These are phyloP conservation scores for Clitopilus passeckerianus DNA, from an alignment of 768 basidiomycete species.

Conservation along the genomic window DNA sequence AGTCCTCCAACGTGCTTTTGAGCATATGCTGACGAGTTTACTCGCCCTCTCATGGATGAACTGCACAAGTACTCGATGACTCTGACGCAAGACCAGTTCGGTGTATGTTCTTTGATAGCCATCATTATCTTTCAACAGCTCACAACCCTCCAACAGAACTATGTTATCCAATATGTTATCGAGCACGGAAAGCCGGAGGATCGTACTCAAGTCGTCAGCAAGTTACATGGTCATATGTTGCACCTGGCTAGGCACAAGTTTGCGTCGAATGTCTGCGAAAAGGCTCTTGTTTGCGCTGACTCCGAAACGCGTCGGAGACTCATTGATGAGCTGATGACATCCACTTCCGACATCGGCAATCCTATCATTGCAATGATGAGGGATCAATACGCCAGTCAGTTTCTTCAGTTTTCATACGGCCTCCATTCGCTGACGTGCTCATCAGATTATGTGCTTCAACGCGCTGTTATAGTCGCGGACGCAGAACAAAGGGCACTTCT, in stretches of 20 bases:
- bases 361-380: constrained; percentile 76
- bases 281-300: constrained; percentile 69
- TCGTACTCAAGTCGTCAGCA: constrained; percentile 55
- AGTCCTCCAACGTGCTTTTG: constrained; percentile 89
- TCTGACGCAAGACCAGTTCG: constrained; percentile 90
- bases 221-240: constrained; percentile 74
- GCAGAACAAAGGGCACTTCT: constrained; percentile 68
- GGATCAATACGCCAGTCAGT: constrained; percentile 84
- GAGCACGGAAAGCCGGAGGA: constrained; percentile 75
- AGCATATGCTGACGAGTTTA: constrained; percentile 67
- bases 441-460: constrained; percentile 82
- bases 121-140: constrained; percentile 8
- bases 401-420: neutral
- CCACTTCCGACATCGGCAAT: constrained; percentile 60
- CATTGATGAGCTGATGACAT: constrained; percentile 77
- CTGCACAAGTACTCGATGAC: constrained; percentile 64
- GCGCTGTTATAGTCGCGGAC: constrained; percentile 64
- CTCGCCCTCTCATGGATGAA: constrained; percentile 75
- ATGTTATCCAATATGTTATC: constrained; percentile 92
- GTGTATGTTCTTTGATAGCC: constrained; percentile 43
- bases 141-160: constrained; percentile 54
- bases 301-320: constrained; percentile 59
- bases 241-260: constrained; percentile 85
- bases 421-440: constrained; percentile 1
- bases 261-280: constrained; percentile 95